A percentile compares a stretch with the other conserved stretches of the same genome.
phyloP scores from a whole-genome alignment of 2,329 filamentous ascomycete species.

The Fusarium sp. region DNA sequence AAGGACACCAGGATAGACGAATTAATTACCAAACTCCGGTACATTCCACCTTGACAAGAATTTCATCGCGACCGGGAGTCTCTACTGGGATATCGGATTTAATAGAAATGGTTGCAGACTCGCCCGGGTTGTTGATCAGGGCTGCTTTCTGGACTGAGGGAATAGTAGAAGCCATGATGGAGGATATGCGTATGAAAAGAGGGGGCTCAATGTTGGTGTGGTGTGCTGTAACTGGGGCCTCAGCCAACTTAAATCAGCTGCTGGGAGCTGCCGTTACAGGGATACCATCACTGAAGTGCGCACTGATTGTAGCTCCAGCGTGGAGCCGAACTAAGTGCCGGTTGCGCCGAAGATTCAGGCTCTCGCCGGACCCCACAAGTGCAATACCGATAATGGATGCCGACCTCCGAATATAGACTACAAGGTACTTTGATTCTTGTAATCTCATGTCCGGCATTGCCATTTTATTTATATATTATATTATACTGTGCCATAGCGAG shows the following conservation, averaged over 20 bases:
- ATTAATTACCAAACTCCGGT: constrained; percentile 41
- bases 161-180: constrained; percentile 11
- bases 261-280: background rate
- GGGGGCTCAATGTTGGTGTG: background rate
- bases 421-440: too few species aligned
- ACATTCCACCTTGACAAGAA: constrained; percentile 34
- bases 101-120: constrained; percentile 6
- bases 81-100: constrained; percentile 12
- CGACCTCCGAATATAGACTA: background rate
- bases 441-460: too few species aligned
- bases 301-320: background rate
- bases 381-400: background rate
- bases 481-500: too few species aligned
- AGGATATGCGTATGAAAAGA: background rate
- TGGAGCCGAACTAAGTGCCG: constrained; percentile 14
- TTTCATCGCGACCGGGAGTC: background rate
- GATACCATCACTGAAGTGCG: too few species aligned
- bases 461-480: too few species aligned
- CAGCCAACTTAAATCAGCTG: background rate
- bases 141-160: constrained; percentile 27
- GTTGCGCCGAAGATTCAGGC: constrained; percentile 5
- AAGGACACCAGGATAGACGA: accelerated
- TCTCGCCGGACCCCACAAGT: too few species aligned
- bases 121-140: constrained; percentile 30
- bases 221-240: background rate